phyloP scores from a whole-genome alignment of 495 filamentous ascomycete genomes.

The Usnea hakonensis region DNA sequence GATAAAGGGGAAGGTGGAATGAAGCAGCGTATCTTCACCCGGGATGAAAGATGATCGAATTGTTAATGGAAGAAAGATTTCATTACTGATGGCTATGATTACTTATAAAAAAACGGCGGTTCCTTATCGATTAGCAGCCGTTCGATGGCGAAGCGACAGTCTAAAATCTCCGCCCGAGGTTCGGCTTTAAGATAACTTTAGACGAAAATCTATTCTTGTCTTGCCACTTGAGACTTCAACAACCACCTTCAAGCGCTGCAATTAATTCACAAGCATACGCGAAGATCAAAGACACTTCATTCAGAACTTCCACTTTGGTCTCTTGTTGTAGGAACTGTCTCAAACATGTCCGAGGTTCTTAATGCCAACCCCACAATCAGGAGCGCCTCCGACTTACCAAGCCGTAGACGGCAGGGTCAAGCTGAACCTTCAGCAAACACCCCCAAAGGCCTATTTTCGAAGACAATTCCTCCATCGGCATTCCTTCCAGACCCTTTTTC shows the following conservation, averaged over 20 bases:
- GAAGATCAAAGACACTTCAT: constrained; percentile 32
- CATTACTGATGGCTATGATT: too few species aligned
- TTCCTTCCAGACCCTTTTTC: constrained; percentile 50
- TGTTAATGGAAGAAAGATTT: too few species aligned
- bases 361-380: constrained; percentile 95
- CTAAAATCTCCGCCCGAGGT: neutral
- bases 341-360: constrained; percentile 49
- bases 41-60: too few species aligned
- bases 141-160: neutral
- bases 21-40: too few species aligned
- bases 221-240: neutral
- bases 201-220: neutral
- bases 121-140: constrained; percentile 3
- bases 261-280: constrained; percentile 1
- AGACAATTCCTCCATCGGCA: constrained; percentile 36
- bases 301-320: neutral
- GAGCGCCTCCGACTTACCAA: constrained; percentile 84
- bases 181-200: neutral
- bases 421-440: constrained; percentile 33
- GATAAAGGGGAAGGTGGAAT: neutral
- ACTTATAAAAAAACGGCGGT: too few species aligned
- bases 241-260: constrained; percentile 10
- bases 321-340: neutral
- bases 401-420: constrained; percentile 48
- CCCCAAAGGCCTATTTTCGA: constrained; percentile 41